Conservation (phyloP, 2,329 filamentous ascomycete genomes). For the Seiridium unicorne region DNA sequence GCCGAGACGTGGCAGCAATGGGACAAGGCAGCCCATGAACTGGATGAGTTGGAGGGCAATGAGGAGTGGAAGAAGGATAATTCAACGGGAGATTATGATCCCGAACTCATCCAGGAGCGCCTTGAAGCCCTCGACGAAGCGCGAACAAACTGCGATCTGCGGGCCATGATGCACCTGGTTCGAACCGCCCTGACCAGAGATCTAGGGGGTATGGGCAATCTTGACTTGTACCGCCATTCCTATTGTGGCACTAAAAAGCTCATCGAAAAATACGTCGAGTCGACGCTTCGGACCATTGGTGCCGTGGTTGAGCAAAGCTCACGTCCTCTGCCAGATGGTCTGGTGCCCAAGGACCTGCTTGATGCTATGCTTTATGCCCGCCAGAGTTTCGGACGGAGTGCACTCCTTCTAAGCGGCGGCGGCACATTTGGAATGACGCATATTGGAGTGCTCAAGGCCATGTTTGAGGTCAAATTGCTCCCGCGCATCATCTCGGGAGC, state of each 20-base stretch:
- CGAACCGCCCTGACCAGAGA: slow-evolving; percentile 78
- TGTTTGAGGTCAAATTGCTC: slow-evolving; percentile 72
- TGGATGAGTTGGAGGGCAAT: slow-evolving; percentile 78
- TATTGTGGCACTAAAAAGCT: slow-evolving; percentile 83
- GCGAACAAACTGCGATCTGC: slow-evolving; percentile 67
- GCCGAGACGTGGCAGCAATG: slow-evolving; percentile 71
- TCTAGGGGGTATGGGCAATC: slow-evolving; percentile 82
- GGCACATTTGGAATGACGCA: slow-evolving; percentile 92
- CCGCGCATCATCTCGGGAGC: slow-evolving; percentile 86
- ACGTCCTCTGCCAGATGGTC: slow-evolving; percentile 43
- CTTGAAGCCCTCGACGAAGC: slow-evolving; percentile 74
- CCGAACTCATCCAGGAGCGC: slow-evolving; percentile 65
- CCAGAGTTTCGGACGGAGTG: slow-evolving; percentile 82
- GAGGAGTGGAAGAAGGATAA: slow-evolving; percentile 75
- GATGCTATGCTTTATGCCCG: slow-evolving; percentile 70
- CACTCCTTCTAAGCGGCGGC: slow-evolving; percentile 78
- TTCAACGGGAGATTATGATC: slow-evolving; percentile 66
- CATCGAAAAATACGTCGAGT: slow-evolving; percentile 84
- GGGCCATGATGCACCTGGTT: slow-evolving; percentile 75
- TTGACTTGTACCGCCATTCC: slow-evolving; percentile 78
- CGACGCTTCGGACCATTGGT: slow-evolving; percentile 71
- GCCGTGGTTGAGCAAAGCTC: slow-evolving; percentile 64
- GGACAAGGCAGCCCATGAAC: slow-evolving; percentile 70
- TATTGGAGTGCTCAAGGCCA: slow-evolving; percentile 79
- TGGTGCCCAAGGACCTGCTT: slow-evolving; percentile 59